Evolutionary conservation across 2,329 filamentous ascomycete genomes (phyloP), one percentile per base, ranked within the genome.

Genomic region (Penicillium freii): DNA sequence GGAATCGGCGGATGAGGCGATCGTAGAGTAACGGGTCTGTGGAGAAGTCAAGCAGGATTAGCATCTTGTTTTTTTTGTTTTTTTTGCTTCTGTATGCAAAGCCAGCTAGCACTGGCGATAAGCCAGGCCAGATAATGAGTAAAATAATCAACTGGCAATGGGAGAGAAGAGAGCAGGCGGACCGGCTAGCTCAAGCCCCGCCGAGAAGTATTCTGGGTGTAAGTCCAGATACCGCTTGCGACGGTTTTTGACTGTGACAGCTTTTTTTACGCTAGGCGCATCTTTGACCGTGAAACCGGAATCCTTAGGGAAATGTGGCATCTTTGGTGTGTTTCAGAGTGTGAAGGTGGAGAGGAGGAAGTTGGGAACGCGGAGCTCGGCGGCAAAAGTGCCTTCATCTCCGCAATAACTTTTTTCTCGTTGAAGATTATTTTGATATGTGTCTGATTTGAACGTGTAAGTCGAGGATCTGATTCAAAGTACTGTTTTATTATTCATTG

Each of bases 1-100:
- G 90, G 71, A 92, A 92, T 51, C 85, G 85, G 51, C 90, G 86
- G 59, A 96, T 84, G 25, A 95, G 81, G 52, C 85, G 83, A 72
- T 95, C 90, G 78, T 96, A 96, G 33, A 95, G 82, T 9, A 93
- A 78, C 1, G 91, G 91, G 74, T 94, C 90, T 82, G 70, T 53
- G 60, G 51, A 62, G 55, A 57, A 39, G 55, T 54, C 55, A 31
- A 51, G 46, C 23, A 34, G 54, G 33, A 57, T 74, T 73, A 75
- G 71, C 69, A 62, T 60, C 47, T 21, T 48, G 25, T 40, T 53
- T 49, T 51, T 57, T 51, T 56, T 29, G 23, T 56, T 44, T 56
- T 29, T 21, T 56, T 44, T 36, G 38, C 34, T 47, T 61, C 51
- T 52, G 45, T 48, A 44, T 59, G 36, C 51, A 57, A 54, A 49